Evolutionary conservation across 2,329 filamentous ascomycete genomes (phyloP), one percentile per base, ranked within the genome.

Genomic region (Scopulariopsis brevicaulis): DNA sequence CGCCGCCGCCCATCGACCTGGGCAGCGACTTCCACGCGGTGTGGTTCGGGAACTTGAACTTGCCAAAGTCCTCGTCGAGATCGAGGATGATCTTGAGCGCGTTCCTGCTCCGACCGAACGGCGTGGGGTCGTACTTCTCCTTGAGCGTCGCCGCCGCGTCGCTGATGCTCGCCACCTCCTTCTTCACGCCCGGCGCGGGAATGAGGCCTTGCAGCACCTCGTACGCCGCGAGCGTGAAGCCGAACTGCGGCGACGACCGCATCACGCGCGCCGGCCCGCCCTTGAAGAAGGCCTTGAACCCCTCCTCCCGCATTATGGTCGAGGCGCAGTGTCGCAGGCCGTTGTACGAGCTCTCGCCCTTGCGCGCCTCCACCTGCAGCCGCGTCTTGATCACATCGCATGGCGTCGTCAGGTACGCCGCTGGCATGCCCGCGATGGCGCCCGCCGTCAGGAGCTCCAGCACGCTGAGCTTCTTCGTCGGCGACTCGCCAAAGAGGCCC

Each of bases 311-410:
- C 76, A 80, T 86, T 66, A 99, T 89, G 15, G 90, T 96, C 65
- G 74, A 74, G 43, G 94, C 94, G 57, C 86, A 89, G 74, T 99
- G 90, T 58, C 90, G 84, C 54, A 99, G 81, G 53, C 89, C 89
- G 50, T 83, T 94, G 79, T 99, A 99, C 54, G 81, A 80, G 3
- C 86, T 86, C 67, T 99, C 93, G 62, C 94, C 94, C 79, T 97
- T 97, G 63, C 94, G 88, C 24, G 93, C 92, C 73, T 99, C 94
- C 60, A 99, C 94, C 73, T 99, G 94, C 60, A 99, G 81, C 70
- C 94, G 88, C 3, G 94, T 99, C 81, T 99, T 99, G 85, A 99
- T 97, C 61, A 99, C 94, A 69, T 99, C 94, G 77, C 89, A 96
- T 0, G 94, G 94, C 1, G 94, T 99, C 25, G 94, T 99, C 62